Base-by-base conservation (phyloP, 2,329 filamentous ascomycete genomes). In the Xylaria sp. region DNA sequence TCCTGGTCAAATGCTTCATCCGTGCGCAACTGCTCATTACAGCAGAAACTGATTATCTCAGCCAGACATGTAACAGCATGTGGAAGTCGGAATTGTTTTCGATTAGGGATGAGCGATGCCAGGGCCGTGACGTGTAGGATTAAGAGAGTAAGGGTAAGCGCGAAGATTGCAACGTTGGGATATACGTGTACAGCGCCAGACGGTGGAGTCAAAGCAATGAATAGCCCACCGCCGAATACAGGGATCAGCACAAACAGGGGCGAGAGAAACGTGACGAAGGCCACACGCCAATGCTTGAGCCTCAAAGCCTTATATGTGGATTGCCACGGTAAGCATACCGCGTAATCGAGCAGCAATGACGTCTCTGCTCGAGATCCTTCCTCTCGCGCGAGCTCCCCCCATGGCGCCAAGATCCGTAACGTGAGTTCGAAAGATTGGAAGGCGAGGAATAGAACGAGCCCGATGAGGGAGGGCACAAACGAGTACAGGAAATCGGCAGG, bases 401-500 rank as follows among this genome's bases (percentile, higher is more conserved):
- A 94, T 0, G 92, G 91, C 73, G 90, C 87, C 2, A 94, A 84
- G 39, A 89, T 84, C 63, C 91, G 89, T 67, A 93, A 78, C 1
- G 87, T 84, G 76, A 89, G 84, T 76, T 94, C 92, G 65, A 94
- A 80, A 39, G 87, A 86, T 70, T 92, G 87, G 78, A 93, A 90
- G 60, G 87, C 79, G 55, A 94, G 85, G 78, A 91, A 92, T 58
- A 93, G 81, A 18, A 92, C 73, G 75, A 90, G 88, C 4, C 90
- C 92, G 34, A 94, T 77, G 0, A 92, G 74, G 2, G 90, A 88
- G 0, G 92, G 92, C 25, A 94, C 65, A 80, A 94, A 94, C 69
- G 88, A 89, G 83, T 94, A 98, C 60, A 97, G 82, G 81, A 98
- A 98, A 80, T 97, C 94, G 59, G 94, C 93, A 0, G 92, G 85